Percentiles rank a stretch among this genome's conserved stretches.
These are phyloP conservation scores for Suzukiozyma palmioleophila DNA, from an alignment of 1,139 yeast species.

Conservation along the genomic window DNA sequence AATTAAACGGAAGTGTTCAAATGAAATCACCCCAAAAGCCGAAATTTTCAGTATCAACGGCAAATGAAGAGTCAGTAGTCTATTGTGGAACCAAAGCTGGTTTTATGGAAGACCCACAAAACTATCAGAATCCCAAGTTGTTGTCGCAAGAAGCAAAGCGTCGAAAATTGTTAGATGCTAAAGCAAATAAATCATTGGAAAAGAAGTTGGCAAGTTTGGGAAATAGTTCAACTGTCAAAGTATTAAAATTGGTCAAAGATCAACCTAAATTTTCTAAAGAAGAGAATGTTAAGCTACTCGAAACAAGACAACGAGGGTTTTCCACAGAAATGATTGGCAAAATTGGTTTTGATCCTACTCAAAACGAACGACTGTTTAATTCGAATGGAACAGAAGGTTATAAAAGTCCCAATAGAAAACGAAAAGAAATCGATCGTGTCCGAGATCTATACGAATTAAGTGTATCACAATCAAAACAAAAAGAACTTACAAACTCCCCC, in stretches of 20 bases:
- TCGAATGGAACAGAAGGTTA: constrained; percentile 4
- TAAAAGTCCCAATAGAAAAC: constrained; percentile 12
- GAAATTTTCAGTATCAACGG: constrained; percentile 15
- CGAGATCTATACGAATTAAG: constrained; percentile 25
- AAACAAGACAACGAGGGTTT: constrained; percentile 23
- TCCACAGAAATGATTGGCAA: constrained; percentile 33
- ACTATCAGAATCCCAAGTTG: constrained; percentile 45
- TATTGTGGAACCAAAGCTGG: constrained; percentile 12
- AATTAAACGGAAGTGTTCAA: constrained; percentile 60
- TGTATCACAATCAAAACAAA: constrained; percentile 12
- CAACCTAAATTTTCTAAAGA: constrained; percentile 15
- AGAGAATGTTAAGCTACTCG: not conserved
- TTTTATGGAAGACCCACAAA: constrained; percentile 14
- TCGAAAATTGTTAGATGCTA: constrained; percentile 28
- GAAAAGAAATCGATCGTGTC: constrained; percentile 11
- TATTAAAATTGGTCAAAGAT: constrained; percentile 19
- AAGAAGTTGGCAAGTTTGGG: constrained; percentile 21
- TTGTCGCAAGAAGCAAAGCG: constrained; percentile 32
- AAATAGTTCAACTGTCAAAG: constrained; percentile 13
- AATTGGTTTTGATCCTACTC: constrained; percentile 53
- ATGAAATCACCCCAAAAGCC: constrained; percentile 31
- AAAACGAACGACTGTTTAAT: constrained; percentile 5
- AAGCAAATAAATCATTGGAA: constrained; percentile 32
- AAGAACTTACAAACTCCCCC: constrained; percentile 17
- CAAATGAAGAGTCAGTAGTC: constrained; percentile 24